Percentiles rank a stretch among this genome's conserved stretches.
These are phyloP conservation scores for Trifolium dubium DNA, from an alignment of 306 rosid genomes.

Conservation along the genomic window DNA sequence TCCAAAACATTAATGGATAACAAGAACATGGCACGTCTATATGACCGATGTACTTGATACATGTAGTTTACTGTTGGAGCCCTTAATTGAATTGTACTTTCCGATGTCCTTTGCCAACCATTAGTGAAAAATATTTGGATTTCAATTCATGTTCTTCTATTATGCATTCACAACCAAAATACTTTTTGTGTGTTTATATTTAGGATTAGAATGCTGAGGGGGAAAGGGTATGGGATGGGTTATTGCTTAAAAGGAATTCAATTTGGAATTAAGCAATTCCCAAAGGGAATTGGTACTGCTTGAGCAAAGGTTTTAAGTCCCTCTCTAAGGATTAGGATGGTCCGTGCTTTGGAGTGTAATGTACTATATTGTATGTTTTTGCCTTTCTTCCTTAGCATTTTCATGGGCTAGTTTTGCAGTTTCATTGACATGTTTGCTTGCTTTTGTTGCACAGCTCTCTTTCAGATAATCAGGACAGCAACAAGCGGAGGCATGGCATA, in stretches of 20 bases:
- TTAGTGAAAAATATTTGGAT: background rate
- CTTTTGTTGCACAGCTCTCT: slow-evolving; percentile 67
- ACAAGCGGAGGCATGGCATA: slow-evolving; percentile 92
- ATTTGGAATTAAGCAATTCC: background rate
- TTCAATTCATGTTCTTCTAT: slow-evolving; percentile 5
- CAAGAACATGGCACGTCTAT: background rate
- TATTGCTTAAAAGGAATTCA: background rate
- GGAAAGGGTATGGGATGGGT: background rate
- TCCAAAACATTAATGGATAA: slow-evolving; percentile 8
- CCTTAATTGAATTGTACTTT: slow-evolving; percentile 26
- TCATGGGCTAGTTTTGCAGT: slow-evolving; percentile 4
- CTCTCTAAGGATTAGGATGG: slow-evolving; percentile 12
- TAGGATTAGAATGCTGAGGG: slow-evolving; percentile 14
- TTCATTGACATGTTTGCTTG: slow-evolving; percentile 29
- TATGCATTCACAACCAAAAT: slow-evolving; percentile 3
- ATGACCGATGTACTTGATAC: background rate
- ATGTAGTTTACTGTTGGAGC: background rate
- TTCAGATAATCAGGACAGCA: slow-evolving; percentile 98
- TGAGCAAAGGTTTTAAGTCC: slow-evolving; percentile 17
- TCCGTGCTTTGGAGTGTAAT: background rate
- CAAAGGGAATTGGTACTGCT: background rate
- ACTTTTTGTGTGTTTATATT: background rate
- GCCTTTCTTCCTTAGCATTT: slow-evolving; percentile 30
- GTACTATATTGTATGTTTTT: background rate
- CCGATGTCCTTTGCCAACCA: background rate